Evolutionary conservation across 371 early-diverging fungal species (phyloP).

Genomic region (Batrachochytrium dendrobatidis): DNA sequence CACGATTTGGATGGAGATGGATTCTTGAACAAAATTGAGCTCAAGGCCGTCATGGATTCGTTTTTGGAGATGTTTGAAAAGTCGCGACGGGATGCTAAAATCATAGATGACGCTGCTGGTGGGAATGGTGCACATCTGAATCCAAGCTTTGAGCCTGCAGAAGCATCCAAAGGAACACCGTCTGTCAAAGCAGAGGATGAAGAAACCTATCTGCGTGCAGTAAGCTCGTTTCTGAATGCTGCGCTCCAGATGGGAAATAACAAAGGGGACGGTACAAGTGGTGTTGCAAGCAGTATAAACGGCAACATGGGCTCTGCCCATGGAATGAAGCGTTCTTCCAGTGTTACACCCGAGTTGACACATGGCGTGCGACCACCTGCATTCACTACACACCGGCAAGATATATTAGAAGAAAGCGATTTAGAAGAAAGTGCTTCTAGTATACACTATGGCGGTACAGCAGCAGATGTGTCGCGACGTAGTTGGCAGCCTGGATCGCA

Average conservation of each 20-base stretch:
- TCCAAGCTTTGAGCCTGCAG: neutral
- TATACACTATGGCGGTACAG: no score
- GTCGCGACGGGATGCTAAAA: neutral
- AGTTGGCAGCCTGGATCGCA: no score
- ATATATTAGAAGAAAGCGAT: neutral
- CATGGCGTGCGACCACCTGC: neutral
- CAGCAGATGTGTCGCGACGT: no score
- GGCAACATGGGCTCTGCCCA: no score
- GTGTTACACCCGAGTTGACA: neutral
- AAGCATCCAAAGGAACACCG: neutral
- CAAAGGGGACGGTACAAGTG: constrained; percentile 21
- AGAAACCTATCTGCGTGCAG: constrained; percentile 40
- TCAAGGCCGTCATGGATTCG: constrained; percentile 44
- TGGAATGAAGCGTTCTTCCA: neutral
- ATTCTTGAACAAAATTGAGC: constrained; percentile 33
- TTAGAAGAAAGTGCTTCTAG: neutral
- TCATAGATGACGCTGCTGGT: neutral
- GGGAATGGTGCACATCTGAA: neutral
- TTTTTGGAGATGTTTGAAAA: constrained; percentile 43
- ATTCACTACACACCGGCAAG: neutral
- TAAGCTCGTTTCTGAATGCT: constrained; percentile 41
- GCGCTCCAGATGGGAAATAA: constrained; percentile 41
- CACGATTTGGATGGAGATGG: constrained; percentile 47
- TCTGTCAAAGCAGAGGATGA: constrained; percentile 21
- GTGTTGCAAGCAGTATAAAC: constrained; percentile 2